Evolutionary conservation across 139 green algal species (phyloP).

Genomic region (Chlamydomonas applanata): DNA sequence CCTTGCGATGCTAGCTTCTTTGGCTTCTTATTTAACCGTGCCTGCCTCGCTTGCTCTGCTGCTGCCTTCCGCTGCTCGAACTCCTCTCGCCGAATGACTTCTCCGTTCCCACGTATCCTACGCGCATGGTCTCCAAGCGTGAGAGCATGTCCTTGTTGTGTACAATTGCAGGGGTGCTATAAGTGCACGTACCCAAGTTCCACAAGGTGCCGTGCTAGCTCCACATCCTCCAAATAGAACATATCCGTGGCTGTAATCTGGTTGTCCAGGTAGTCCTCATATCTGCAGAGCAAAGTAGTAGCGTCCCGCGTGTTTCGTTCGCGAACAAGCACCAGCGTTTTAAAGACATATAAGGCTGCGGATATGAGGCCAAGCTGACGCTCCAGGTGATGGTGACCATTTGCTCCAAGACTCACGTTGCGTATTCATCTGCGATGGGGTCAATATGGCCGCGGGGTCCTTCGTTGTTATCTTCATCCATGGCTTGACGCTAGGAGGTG

Average conservation of each 20-base stretch:
- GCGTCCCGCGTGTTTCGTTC: background rate
- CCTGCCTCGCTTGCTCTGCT: slow-evolving; percentile 60
- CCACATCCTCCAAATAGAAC: slow-evolving; percentile 83
- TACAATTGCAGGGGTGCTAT: background rate
- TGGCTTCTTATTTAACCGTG: slow-evolving; percentile 70
- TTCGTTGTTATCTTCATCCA: too few relatives aligned
- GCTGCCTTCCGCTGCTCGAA: slow-evolving; percentile 81
- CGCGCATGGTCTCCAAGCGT: background rate
- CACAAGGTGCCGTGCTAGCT: slow-evolving; percentile 75
- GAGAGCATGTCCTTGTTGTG: background rate
- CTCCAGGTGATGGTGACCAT: background rate
- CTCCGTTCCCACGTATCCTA: slow-evolving; percentile 84
- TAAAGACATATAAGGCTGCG: background rate
- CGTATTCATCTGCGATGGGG: slow-evolving; percentile 12
- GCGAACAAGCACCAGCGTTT: background rate
- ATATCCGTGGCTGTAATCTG: slow-evolving; percentile 79
- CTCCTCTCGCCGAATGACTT: slow-evolving; percentile 85
- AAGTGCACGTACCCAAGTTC: slow-evolving; percentile 67
- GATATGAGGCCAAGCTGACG: background rate
- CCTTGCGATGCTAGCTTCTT: slow-evolving; percentile 72
- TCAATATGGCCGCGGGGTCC: background rate
- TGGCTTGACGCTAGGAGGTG: too few relatives aligned
- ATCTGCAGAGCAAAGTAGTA: slow-evolving; percentile 50
- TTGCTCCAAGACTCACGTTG: slow-evolving; percentile 6
- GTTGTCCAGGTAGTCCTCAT: slow-evolving; percentile 88